Conservation (phyloP, 176 grass and related monocot genomes). For the Phyllostachys edulis region DNA sequence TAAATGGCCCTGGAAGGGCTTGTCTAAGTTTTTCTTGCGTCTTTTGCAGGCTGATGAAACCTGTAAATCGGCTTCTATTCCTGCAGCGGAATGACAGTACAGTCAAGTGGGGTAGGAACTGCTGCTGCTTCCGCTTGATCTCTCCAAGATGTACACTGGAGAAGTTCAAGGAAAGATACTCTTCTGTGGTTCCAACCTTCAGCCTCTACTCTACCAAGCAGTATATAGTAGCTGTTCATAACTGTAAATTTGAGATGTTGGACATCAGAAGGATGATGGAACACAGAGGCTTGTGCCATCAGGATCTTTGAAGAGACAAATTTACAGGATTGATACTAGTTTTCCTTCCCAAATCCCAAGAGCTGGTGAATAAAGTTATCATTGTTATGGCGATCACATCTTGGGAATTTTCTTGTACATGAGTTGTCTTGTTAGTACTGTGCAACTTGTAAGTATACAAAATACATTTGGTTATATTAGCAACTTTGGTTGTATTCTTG, state of each 20-base stretch:
- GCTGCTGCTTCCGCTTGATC: neutral
- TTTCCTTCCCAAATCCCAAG: neutral
- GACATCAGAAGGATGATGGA: neutral
- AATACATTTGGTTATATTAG: neutral
- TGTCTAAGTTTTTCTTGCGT: neutral
- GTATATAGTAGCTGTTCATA: neutral
- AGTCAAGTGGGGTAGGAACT: neutral
- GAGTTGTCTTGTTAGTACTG: neutral
- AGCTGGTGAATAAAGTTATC: neutral
- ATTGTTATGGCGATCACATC: neutral
- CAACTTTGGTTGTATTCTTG: neutral
- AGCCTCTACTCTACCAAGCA: neutral
- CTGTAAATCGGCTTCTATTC: neutral
- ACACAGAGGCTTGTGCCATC: neutral
- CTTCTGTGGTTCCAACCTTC: neutral
- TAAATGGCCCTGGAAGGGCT: neutral
- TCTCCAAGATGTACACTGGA: neutral
- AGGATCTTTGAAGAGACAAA: neutral
- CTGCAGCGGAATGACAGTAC: neutral
- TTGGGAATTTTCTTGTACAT: neutral
- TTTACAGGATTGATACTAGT: neutral
- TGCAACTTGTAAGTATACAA: neutral
- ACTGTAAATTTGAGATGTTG: neutral
- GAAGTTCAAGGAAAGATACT: neutral
- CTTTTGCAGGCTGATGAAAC: slow-evolving; percentile 25